Conservation (phyloP, 1,139 yeast genomes). For the Hemisphaericaspora xylanilytica region DNA sequence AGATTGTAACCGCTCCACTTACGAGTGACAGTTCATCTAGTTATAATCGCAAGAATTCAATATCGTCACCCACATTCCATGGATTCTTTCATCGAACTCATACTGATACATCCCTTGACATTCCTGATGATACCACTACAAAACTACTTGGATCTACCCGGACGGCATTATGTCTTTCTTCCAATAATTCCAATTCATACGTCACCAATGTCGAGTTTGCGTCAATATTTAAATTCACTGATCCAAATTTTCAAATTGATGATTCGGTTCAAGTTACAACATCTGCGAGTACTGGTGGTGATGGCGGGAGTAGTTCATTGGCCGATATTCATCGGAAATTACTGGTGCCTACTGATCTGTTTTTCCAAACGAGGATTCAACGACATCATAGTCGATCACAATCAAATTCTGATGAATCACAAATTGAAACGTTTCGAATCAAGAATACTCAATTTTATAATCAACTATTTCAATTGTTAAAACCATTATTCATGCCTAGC, state of each 20-base stretch:
- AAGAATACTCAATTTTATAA: slow-evolving; percentile 5
- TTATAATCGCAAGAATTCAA: slow-evolving; percentile 23
- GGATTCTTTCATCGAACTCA: slow-evolving; percentile 35
- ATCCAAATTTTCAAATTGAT: slow-evolving; percentile 32
- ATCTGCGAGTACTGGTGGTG: slow-evolving; percentile 3
- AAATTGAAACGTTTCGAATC: background rate
- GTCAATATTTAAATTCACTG: slow-evolving; percentile 37
- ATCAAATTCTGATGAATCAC: background rate
- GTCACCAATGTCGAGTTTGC: slow-evolving; percentile 38
- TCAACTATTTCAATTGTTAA: slow-evolving; percentile 8
- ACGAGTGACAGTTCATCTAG: slow-evolving; percentile 17
- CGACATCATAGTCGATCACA: slow-evolving; percentile 9
- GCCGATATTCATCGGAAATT: slow-evolving; percentile 37
- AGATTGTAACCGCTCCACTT: slow-evolving; percentile 24
- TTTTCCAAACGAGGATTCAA: slow-evolving; percentile 26
- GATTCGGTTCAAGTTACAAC: slow-evolving; percentile 13
- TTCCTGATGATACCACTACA: slow-evolving; percentile 11
- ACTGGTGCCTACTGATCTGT: slow-evolving; percentile 42
- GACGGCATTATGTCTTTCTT: slow-evolving; percentile 34
- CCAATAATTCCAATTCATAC: slow-evolving; percentile 41
- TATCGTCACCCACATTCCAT: slow-evolving; percentile 39
- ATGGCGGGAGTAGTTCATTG: slow-evolving; percentile 16
- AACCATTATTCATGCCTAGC: slow-evolving; percentile 16
- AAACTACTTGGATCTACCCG: slow-evolving; percentile 14
- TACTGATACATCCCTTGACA: slow-evolving; percentile 14